Evolutionary conservation across 2,329 filamentous ascomycete species (phyloP).

Genomic region (Ophiostoma sp.): DNA sequence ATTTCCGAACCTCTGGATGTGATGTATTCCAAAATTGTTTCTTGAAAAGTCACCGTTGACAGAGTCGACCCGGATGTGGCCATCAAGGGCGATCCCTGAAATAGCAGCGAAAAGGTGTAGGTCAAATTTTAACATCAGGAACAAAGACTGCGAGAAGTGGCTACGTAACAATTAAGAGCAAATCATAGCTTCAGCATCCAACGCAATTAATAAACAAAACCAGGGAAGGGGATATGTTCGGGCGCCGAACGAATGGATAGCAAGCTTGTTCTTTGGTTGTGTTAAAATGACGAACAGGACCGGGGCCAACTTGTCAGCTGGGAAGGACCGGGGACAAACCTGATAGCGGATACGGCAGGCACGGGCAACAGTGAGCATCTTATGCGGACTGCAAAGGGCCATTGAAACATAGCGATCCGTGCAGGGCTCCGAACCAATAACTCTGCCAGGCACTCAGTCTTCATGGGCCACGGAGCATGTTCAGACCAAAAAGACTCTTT

Average conservation of each 20-base stretch:
- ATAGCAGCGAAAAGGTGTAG: too few species aligned
- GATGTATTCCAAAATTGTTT: not conserved
- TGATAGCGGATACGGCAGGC: not conserved
- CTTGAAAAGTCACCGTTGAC: not conserved
- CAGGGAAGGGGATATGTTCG: not conserved
- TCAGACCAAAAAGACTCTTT: not conserved
- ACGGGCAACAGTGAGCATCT: not conserved
- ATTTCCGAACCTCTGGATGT: not conserved
- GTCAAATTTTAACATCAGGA: not conserved
- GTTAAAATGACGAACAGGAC: constrained; percentile 10
- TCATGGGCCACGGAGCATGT: not conserved
- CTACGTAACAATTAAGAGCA: not conserved
- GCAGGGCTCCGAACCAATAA: not conserved
- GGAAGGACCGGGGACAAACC: not conserved
- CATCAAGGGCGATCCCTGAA: not conserved
- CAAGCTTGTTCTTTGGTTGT: not conserved
- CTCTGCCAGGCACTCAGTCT: not conserved
- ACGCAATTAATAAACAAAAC: not conserved
- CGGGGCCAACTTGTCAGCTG: not conserved
- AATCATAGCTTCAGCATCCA: not conserved
- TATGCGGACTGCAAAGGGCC: not conserved
- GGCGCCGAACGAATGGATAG: not conserved
- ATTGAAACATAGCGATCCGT: not conserved
- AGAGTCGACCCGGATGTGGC: not conserved
- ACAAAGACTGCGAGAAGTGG: not conserved